Conservation (phyloP, 2,329 filamentous ascomycete genomes). For the Fusarium sulawesiense region DNA sequence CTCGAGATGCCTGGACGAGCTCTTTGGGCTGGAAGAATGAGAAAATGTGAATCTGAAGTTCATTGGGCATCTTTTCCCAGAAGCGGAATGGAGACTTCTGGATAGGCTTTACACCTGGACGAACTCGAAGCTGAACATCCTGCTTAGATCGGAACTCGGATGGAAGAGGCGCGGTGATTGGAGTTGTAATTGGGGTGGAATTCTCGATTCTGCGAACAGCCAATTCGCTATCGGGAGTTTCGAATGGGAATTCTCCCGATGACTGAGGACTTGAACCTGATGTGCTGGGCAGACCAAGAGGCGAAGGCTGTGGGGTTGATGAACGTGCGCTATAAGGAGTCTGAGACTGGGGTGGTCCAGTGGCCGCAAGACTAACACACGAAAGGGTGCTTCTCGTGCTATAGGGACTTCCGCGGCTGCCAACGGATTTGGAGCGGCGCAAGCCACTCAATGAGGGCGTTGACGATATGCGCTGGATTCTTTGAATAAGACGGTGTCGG, state of each 20-base stretch:
- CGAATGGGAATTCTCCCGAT: slow-evolving; percentile 55
- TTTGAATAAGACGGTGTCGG: slow-evolving; percentile 76
- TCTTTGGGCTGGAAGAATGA: slow-evolving; percentile 82
- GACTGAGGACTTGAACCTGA: slow-evolving; percentile 56
- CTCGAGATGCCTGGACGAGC: slow-evolving; percentile 79
- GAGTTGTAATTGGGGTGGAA: slow-evolving; percentile 54
- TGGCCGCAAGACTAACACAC: slow-evolving; percentile 64
- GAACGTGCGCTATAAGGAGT: slow-evolving; percentile 46
- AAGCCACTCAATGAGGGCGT: slow-evolving; percentile 76
- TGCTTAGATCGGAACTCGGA: slow-evolving; percentile 65
- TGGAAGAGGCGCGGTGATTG: slow-evolving; percentile 70
- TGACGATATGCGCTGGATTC: slow-evolving; percentile 84
- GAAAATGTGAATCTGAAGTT: slow-evolving; percentile 83
- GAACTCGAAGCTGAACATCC: slow-evolving; percentile 37
- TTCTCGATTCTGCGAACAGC: slow-evolving; percentile 67
- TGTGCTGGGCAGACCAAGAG: slow-evolving; percentile 52
- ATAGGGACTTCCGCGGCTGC: slow-evolving; percentile 77
- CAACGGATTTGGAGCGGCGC: slow-evolving; percentile 73
- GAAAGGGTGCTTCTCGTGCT: slow-evolving; percentile 64
- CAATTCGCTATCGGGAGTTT: slow-evolving; percentile 60
- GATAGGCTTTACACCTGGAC: slow-evolving; percentile 28
- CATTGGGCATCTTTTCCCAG: slow-evolving; percentile 84
- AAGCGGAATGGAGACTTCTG: slow-evolving; percentile 67
- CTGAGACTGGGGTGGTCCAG: slow-evolving; percentile 47
- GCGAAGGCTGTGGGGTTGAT: slow-evolving; percentile 54